Conservation (phyloP, 345 rosid species). For the Citrus sp. region DNA sequence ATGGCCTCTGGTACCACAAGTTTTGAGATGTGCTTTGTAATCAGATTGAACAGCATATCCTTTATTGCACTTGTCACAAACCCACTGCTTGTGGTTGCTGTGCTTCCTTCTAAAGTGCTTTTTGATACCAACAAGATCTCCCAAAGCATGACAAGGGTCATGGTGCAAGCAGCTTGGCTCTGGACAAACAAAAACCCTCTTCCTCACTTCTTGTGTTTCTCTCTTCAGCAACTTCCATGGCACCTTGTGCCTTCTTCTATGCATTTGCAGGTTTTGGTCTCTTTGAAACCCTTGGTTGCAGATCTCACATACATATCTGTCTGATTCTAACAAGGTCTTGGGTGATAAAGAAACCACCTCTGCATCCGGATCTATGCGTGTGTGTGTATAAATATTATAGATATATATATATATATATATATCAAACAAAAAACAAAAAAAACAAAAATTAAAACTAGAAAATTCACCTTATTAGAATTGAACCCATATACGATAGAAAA, state of each 20-base stretch:
- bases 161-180: constrained; percentile 79
- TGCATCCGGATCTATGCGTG: constrained; percentile 65
- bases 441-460: not conserved
- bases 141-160: constrained; percentile 79
- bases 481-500: not conserved
- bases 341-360: constrained; percentile 83
- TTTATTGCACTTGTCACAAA: constrained; percentile 73
- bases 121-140: constrained; percentile 84
- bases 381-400: too few species aligned
- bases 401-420: constrained; percentile 7
- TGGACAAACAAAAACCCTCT: constrained; percentile 78
- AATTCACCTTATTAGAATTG: not conserved
- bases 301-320: constrained; percentile 84
- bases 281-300: constrained; percentile 89
- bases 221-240: constrained; percentile 86
- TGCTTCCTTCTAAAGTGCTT: constrained; percentile 79
- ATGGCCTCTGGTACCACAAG: constrained; percentile 87
- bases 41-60: constrained; percentile 90
- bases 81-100: constrained; percentile 79
- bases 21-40: constrained; percentile 85
- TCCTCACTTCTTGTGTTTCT: constrained; percentile 63
- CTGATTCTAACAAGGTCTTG: constrained; percentile 68
- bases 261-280: constrained; percentile 91
- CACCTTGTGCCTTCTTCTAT: constrained; percentile 76
- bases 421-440: not conserved